Evolutionary conservation across 2,329 filamentous ascomycete species (phyloP), one percentile per base, ranked within the genome.

Genomic region (Sclerotinia minor): DNA sequence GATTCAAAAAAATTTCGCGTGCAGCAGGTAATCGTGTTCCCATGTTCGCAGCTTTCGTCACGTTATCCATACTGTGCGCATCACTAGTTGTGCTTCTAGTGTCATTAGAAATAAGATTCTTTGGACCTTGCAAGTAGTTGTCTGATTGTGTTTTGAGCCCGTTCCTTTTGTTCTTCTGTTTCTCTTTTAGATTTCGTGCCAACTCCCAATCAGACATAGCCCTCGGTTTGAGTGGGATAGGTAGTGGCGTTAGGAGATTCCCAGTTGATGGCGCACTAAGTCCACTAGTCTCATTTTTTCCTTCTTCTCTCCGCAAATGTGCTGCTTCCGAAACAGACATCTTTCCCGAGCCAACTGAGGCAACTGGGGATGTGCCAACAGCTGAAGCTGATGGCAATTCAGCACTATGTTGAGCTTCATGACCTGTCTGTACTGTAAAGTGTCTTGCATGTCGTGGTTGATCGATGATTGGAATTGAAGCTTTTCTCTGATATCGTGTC

Each of bases 391-490:
- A 26, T 50, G 21, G 32, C 8, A 21, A 38, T 0, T 17, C 13
- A 2, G 6, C 29, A 5, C 4, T 50, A 11, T 49, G 44, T 50
- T 61, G 58, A 24, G n/a, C 17, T 9, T 50, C n/a, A 24, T 0
- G 29, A 5, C 24, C 45, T 5, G 21, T 6, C 0, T 7, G 4
- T 17, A 17, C 5, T 1, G 17, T 13, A 1, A 21, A 17, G 0
- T 41, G 15, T 50, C 5, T 26, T 41, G 8, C 35, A 29, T 52
- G n/a, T 8, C 3, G 29, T 21, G 2, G 8, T 13, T 41, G 45
- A 49, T 21, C 26, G 11, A 29, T 8, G 5, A 26, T 35, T 50
- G 5, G 8, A 50, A 41, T 19, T 15, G 32, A 26, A 38, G 45
- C 5, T 26, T 41, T 5, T 19, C 32, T 63, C 45, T 50, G 29